Base-by-base conservation (phyloP, 768 basidiomycete species). In the Mycena haematopus region DNA sequence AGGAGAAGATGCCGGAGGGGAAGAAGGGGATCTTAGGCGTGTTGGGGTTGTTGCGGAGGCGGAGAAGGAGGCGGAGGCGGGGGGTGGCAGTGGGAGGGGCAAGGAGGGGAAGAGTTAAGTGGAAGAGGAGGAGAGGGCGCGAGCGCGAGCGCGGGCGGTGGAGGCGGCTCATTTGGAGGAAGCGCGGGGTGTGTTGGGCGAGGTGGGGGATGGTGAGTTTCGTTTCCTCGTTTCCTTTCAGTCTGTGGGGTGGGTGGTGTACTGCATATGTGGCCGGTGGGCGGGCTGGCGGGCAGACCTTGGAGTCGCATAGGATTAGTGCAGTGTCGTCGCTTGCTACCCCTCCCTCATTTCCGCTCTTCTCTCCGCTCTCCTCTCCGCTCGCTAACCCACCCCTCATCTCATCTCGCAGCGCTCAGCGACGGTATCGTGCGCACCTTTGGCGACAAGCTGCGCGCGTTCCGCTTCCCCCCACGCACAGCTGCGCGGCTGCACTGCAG, bases 401-500 rank as follows among this genome's bases (percentile, higher is more conserved):
- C 29, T 42, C n/a, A n/a, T 44, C 50, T 65, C 63, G 13, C 65
- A 90, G 91, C 84, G 7, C 68, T 93, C 68, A 90, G 87, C 71
- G 84, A 86, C 52, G 88, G 88, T 2, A 73, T 93, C 13, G 84
- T 82, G 35, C 79, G 85, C 69, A 92, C 88, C 52, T 94, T 93
- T 73, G 89, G 90, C 6, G 84, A 87, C 66, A 90, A 87, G 70
- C 76, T 94, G 46, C 72, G 80, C 2, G 92, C 90, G 15, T 93
- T 92, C 81, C 91, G 83, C 73, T 91, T 93, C 68, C 86, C 92
- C 3, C 85, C 88, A 19, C 76, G 79, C 61, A 85, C 77, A 13
- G 90, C 89, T 10, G 78, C 74, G 63, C 89, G 87, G 75, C 70
- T 94, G 58, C 91, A 92, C 70, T 94, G 58, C 91, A 92, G 74